A percentile compares a stretch with the other conserved stretches of the same genome.
Conservation (phyloP, 176 grass and related monocot genomes). For the Eragrostis curvula region DNA sequence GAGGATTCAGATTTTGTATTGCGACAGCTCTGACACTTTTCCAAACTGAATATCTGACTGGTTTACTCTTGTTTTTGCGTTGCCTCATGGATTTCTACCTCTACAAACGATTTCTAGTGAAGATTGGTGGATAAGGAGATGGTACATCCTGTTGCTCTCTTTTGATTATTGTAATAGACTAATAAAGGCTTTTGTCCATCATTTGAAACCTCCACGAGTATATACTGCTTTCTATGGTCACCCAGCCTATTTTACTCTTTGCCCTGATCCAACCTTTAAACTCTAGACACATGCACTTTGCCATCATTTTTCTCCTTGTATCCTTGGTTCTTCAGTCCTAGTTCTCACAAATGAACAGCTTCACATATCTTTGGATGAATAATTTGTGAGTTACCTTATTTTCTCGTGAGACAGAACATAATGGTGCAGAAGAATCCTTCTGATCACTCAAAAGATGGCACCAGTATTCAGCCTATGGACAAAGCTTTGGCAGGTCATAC, state of each 20-base stretch:
- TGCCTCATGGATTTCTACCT: conserved; percentile 29
- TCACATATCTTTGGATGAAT: neutral
- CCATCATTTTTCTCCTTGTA: neutral
- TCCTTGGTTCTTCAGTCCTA: conserved; percentile 10
- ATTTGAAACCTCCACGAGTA: neutral
- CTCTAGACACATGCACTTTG: neutral
- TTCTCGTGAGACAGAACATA: conserved; percentile 66
- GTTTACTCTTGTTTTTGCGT: conserved; percentile 42
- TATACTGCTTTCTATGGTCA: conserved; percentile 21
- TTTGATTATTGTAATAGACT: conserved; percentile 18
- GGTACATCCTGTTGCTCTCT: conserved; percentile 52
- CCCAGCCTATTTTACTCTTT: conserved; percentile 7
- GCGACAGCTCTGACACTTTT: conserved; percentile 9
- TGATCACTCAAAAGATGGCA: conserved; percentile 25
- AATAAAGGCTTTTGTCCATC: neutral
- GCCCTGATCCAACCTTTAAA: conserved; percentile 10
- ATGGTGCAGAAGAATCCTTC: conserved; percentile 44
- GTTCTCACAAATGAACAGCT: neutral
- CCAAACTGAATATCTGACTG: conserved; percentile 36
- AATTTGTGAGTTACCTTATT: conserved; percentile 28
- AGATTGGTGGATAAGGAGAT: conserved; percentile 96
- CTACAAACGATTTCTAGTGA: conserved; percentile 47
- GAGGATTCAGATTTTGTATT: neutral
- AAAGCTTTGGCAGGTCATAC: conserved; percentile 58
- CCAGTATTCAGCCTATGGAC: conserved; percentile 34